A percentile compares a stretch with the other conserved stretches of the same genome.
These are phyloP conservation scores for Penicillium paradoxum DNA, from an alignment of 495 filamentous ascomycete genomes.

Conservation along the genomic window DNA sequence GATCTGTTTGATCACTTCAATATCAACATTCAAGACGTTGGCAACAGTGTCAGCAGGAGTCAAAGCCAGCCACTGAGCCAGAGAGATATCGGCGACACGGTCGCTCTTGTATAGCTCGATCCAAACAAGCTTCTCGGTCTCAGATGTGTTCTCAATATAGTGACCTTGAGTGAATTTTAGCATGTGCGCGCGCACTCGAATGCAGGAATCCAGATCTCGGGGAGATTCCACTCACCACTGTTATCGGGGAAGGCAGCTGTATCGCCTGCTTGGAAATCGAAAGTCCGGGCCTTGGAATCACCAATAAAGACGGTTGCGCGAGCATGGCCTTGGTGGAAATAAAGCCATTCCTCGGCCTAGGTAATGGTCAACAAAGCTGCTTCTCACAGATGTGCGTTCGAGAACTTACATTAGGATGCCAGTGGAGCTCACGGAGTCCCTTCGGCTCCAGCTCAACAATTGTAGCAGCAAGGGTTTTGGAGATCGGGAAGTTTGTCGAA, in stretches of 20 bases:
- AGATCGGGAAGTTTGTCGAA: constrained; percentile 55
- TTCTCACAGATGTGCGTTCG: too few relatives aligned
- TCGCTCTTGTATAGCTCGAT: constrained; percentile 64
- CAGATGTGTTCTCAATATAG: constrained; percentile 62
- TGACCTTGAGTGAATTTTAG: constrained; percentile 36
- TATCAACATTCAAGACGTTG: constrained; percentile 51
- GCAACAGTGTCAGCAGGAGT: constrained; percentile 58
- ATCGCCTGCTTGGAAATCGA: constrained; percentile 60
- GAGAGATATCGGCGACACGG: constrained; percentile 55
- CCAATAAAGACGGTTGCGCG: constrained; percentile 60
- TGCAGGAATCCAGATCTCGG: neutral
- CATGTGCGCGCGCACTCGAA: constrained; percentile 2
- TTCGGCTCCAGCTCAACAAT: constrained; percentile 56
- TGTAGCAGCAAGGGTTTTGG: constrained; percentile 56
- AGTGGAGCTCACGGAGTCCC: constrained; percentile 59
- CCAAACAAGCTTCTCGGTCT: constrained; percentile 57
- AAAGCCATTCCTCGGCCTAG: constrained; percentile 61
- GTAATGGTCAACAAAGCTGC: neutral
- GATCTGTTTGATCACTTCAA: constrained; percentile 50
- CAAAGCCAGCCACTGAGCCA: constrained; percentile 62
- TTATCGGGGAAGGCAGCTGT: constrained; percentile 64
- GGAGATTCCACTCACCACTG: constrained; percentile 31
- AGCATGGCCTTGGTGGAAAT: constrained; percentile 55
- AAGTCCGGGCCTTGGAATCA: constrained; percentile 52
- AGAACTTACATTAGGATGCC: constrained; percentile 58